Conservation (phyloP, 2,329 filamentous ascomycete genomes). For the Colletotrichum tofieldiae region DNA sequence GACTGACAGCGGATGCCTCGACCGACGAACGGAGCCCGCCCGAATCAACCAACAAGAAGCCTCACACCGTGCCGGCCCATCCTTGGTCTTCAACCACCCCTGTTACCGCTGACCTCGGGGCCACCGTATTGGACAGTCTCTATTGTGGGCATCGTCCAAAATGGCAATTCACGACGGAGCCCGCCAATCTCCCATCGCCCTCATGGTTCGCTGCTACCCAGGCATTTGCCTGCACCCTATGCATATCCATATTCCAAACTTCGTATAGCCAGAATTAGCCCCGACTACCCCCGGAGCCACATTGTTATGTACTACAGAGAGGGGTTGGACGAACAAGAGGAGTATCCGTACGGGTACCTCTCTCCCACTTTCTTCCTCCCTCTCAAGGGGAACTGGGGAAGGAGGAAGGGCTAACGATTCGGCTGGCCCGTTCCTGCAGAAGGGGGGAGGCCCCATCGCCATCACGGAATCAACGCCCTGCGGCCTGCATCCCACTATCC, state of each 20-base stretch:
- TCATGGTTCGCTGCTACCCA: slow-evolving; percentile 41
- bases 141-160: slow-evolving; percentile 36
- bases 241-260: slow-evolving; percentile 44
- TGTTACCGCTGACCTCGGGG: slow-evolving; percentile 20
- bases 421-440: slow-evolving; percentile 42
- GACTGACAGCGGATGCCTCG: slow-evolving; percentile 41
- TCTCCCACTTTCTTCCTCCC: background rate
- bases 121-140: slow-evolving; percentile 41
- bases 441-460: slow-evolving; percentile 27
- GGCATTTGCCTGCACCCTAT: slow-evolving; percentile 36
- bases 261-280: slow-evolving; percentile 43
- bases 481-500: slow-evolving; percentile 26
- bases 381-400: slow-evolving; percentile 19
- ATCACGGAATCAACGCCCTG: slow-evolving; percentile 42
- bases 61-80: slow-evolving; percentile 26
- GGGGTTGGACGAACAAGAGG: slow-evolving; percentile 25
- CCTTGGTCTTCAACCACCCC: slow-evolving; percentile 23
- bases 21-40: slow-evolving; percentile 41
- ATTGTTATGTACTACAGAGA: slow-evolving; percentile 33
- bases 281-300: slow-evolving; percentile 41
- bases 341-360: background rate
- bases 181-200: slow-evolving; percentile 39
- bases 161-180: slow-evolving; percentile 36
- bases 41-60: slow-evolving; percentile 39
- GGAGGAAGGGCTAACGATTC: slow-evolving; percentile 32